Evolutionary conservation across 2,329 filamentous ascomycete species (phyloP), one percentile per base, ranked within the genome.

Genomic region (Capronia americana): DNA sequence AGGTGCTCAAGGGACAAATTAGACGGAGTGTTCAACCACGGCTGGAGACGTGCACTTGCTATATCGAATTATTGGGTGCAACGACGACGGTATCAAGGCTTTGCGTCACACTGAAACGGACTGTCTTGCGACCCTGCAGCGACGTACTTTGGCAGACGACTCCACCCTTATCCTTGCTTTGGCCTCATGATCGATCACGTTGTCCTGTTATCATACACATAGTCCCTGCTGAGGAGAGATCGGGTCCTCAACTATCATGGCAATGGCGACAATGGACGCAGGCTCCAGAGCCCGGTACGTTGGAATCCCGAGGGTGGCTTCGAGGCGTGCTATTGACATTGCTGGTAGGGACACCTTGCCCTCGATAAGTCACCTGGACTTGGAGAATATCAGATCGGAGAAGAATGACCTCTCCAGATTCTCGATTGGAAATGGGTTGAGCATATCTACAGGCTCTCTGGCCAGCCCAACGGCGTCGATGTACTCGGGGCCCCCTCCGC

Each of bases 311-410:
- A 11, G 4, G 28, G 14, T 30, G n/a, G 11, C 57, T 54, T 24
- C 12, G 20, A 53, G 26, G 57, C 44, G 55, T 17, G 41, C 51
- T 57, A 28, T 63, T 71, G 56, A 69, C 58, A 32, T 24, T 38
- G 46, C 2, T 67, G 57, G 30, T 67, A 82, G 80, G 72, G 77
- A 79, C 70, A 77, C 78, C 72, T 74, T 82, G 41, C 80, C 81
- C 59, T 77, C 80, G 4, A 78, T 82, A 60, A 78, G 75, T 65
- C 79, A 78, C 66, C 66, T 82, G 56, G 77, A 77, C 61, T 67
- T 78, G 60, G 75, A 76, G 23, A 72, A 69, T 38, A 69, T 74
- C 57, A 71, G 75, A 30, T 77, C 75, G 64, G 79, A 81, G 71
- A 76, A 74, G 56, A 72, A 76, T 26, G 77, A 74, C 64, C 71